Percentiles rank a stretch among this genome's conserved stretches.
Conservation (phyloP, 495 filamentous ascomycete species). For the Penicillium silybi region DNA sequence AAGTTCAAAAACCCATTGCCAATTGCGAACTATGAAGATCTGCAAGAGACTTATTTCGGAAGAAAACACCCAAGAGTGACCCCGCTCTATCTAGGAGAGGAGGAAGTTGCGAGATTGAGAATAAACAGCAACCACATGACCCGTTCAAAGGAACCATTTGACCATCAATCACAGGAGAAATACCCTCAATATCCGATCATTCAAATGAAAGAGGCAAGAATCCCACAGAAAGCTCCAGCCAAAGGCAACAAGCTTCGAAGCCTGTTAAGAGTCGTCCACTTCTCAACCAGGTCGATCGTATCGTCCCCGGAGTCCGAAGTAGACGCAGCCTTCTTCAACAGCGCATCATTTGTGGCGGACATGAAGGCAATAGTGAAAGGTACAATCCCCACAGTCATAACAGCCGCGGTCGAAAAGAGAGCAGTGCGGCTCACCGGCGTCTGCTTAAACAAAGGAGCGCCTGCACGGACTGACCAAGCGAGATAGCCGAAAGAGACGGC, state of each 20-base stretch:
- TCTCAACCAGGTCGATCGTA: constrained; percentile 21
- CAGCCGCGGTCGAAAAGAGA: constrained; percentile 28
- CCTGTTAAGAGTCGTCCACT: constrained; percentile 36
- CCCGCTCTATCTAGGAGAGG: no score
- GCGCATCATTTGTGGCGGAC: constrained; percentile 18
- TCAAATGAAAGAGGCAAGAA: constrained; percentile 7
- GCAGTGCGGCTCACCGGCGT: constrained; percentile 4
- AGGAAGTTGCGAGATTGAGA: no score
- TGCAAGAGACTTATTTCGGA: no score
- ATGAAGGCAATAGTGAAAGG: constrained; percentile 33
- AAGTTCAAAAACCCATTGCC: no score
- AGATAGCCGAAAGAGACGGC: constrained; percentile 37
- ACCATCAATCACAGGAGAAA: no score
- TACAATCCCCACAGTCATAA: constrained; percentile 33
- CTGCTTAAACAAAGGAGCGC: constrained; percentile 23
- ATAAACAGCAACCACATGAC: no score
- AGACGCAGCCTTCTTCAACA: constrained; percentile 18
- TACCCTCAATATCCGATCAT: no score
- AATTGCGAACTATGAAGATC: no score
- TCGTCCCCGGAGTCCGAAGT: constrained; percentile 15
- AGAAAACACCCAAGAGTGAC: no score
- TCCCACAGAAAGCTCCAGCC: constrained; percentile 17
- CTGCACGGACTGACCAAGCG: constrained; percentile 30
- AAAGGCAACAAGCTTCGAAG: constrained; percentile 35
- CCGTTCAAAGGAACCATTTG: no score